Base-by-base conservation (phyloP, 768 basidiomycete genomes). In the Lentinula raphanica region DNA sequence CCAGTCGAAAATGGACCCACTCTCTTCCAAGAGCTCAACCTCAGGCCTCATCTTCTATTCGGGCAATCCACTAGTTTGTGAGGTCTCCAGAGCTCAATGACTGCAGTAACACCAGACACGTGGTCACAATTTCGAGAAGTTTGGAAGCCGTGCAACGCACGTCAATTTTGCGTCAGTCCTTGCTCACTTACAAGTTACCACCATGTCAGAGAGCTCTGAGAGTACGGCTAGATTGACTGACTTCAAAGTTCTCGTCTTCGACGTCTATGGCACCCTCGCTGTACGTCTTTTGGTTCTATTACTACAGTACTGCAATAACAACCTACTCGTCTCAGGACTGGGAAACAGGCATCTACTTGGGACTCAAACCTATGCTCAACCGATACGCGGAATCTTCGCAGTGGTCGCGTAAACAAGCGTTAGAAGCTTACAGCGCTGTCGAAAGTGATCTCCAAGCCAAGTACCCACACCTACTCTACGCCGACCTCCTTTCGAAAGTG, bases 181-280 rank as follows among this genome's bases (percentile, higher is more conserved):
- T n/a, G n/a, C n/a, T n/a, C n/a, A n/a, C n/a, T n/a, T n/a, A n/a
- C 42, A 23, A 23, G 9, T n/a, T 21, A 44, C 42, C 45, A 29
- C 13, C 15, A 48, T 44, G 42, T 21, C 42, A 0, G 0, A 15
- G 32, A 13, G 32, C 3, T 21, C 42, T 0, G 0, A 15, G 32
- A 13, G 32, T 8, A 35, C 32, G 13, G 32, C 32, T 3, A 76
- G 73, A 54, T 63, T 83, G 19, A 75, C 73, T 6, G 74, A 79
- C 65, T 73, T 74, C 69, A 76, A 78, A 66, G 79, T 78, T 23
- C 77, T 91, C 42, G 73, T 89, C 49, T 88, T 89, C 66, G 90
- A 92, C 62, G 85, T 88, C 59, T 91, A 90, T 61, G 89, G 86
- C 3, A 92, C 90, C 0, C 80, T 91, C 50, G 71, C 82, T 44